A percentile compares a stretch with the other conserved stretches of the same genome.
These are phyloP conservation scores for Lophiostoma macrostomum DNA, from an alignment of 495 filamentous ascomycete species.

Conservation along the genomic window DNA sequence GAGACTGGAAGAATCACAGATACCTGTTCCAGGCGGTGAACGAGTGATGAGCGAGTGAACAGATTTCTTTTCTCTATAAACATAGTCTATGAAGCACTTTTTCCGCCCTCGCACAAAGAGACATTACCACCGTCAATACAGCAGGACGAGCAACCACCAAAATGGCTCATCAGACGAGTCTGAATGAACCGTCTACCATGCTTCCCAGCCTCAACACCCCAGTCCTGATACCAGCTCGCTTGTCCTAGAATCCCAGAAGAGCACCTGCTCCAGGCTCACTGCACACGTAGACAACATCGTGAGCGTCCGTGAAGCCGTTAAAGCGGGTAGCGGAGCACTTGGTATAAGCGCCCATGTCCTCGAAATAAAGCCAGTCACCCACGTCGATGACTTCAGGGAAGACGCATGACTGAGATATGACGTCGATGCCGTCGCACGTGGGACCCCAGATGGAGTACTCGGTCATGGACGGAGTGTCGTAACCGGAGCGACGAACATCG, in stretches of 20 bases:
- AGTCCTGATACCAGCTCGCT: no score
- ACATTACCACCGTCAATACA: no score
- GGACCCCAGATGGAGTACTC: slow-evolving; percentile 97
- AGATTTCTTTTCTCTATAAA: no score
- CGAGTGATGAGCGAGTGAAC: no score
- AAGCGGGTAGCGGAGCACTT: slow-evolving; percentile 95
- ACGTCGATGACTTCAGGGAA: slow-evolving; percentile 74
- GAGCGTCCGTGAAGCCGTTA: slow-evolving; percentile 94
- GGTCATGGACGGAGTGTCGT: slow-evolving; percentile 37
- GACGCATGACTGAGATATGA: slow-evolving; percentile 72
- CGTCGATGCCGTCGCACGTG: slow-evolving; percentile 96
- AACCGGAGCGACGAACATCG: slow-evolving; percentile 31
- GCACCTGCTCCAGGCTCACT: slow-evolving; percentile 85
- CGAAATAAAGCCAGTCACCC: slow-evolving; percentile 97
- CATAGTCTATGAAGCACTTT: no score
- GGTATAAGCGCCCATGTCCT: slow-evolving; percentile 98
- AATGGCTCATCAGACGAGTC: no score
- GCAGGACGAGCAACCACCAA: no score
- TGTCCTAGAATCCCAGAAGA: slow-evolving; percentile 55
- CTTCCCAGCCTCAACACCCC: no score
- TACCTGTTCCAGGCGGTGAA: no score
- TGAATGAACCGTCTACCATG: no score
- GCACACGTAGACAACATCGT: slow-evolving; percentile 89
- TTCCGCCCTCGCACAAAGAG: no score
- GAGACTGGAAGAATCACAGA: no score